A percentile compares a stretch with the other conserved stretches of the same genome.
Conservation (phyloP, 2,329 filamentous ascomycete genomes). For the Neofusicoccum sp. region DNA sequence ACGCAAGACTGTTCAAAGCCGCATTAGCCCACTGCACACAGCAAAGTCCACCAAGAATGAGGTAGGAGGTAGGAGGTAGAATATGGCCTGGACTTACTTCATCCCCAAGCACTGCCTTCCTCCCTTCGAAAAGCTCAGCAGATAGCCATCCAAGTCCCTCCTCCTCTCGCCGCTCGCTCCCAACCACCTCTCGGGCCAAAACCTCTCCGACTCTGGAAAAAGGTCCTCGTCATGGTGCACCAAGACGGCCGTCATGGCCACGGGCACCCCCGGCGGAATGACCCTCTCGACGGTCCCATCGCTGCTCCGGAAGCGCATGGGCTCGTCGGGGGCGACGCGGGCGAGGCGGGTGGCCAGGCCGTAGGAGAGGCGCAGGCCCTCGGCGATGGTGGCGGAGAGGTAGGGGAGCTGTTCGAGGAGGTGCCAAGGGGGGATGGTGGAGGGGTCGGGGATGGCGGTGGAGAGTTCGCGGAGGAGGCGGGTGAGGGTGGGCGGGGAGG, state of each 20-base stretch:
- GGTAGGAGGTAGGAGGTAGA: too few relatives aligned
- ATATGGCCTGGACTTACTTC: conserved; percentile 27
- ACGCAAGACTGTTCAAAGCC: conserved; percentile 15
- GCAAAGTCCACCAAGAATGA: background rate
- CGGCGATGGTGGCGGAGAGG: conserved; percentile 26
- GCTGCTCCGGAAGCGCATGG: conserved; percentile 21
- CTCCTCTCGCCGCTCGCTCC: conserved; percentile 27
- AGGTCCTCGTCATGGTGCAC: conserved; percentile 37
- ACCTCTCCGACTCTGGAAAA: conserved; percentile 34
- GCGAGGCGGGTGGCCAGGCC: conserved; percentile 25
- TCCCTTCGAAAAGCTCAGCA: conserved; percentile 37
- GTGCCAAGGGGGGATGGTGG: background rate
- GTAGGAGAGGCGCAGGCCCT: conserved; percentile 25
- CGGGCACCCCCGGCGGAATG: conserved; percentile 23
- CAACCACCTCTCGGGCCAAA: conserved; percentile 36
- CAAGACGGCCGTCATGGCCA: conserved; percentile 17
- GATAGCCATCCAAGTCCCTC: conserved; percentile 29
- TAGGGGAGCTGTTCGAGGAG: conserved; percentile 23
- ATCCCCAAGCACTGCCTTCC: conserved; percentile 36
- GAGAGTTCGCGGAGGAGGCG: conserved; percentile 41
- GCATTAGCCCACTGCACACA: background rate
- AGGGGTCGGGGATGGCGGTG: background rate
- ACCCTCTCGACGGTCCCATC: background rate
- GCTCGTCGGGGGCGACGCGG: conserved; percentile 22
- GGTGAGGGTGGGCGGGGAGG: conserved; percentile 32